Conservation (phyloP, 2,329 filamentous ascomycete species). For the Diaporthe australafricana region DNA sequence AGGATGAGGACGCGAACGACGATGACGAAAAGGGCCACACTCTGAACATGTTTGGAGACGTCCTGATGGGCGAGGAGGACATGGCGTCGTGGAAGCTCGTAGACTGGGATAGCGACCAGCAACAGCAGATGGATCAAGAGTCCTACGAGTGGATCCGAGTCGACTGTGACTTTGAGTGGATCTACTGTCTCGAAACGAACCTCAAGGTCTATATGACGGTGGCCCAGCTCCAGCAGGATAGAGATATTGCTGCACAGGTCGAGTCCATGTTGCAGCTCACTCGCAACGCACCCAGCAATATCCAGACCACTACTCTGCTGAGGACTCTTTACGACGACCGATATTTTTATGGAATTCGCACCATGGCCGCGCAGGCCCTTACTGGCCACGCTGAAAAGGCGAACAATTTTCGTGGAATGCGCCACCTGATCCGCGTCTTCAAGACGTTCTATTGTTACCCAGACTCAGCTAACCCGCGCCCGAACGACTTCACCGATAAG, state of each 20-base stretch:
- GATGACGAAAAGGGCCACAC: slow-evolving; percentile 74
- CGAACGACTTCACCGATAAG: slow-evolving; percentile 93
- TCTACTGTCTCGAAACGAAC: slow-evolving; percentile 82
- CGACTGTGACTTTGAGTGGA: slow-evolving; percentile 98
- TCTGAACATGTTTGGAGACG: slow-evolving; percentile 91
- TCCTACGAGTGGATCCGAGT: slow-evolving; percentile 99
- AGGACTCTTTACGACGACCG: slow-evolving; percentile 90
- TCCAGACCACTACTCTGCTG: slow-evolving; percentile 89
- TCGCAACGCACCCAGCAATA: slow-evolving; percentile 74
- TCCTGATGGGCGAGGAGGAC: slow-evolving; percentile 86
- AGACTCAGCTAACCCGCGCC: slow-evolving; percentile 80
- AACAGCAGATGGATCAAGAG: slow-evolving; percentile 92
- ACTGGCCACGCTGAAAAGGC: slow-evolving; percentile 78
- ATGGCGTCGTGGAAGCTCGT: slow-evolving; percentile 84
- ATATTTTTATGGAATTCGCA: slow-evolving; percentile 94
- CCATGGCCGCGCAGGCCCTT: slow-evolving; percentile 83
- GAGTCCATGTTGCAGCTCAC: slow-evolving; percentile 82
- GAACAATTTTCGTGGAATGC: slow-evolving; percentile 81
- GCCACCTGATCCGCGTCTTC: slow-evolving; percentile 87
- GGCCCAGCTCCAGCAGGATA: slow-evolving; percentile 95
- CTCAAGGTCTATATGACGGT: slow-evolving; percentile 98
- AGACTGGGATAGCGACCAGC: slow-evolving; percentile 91
- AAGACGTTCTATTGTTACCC: slow-evolving; percentile 89
- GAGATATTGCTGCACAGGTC: slow-evolving; percentile 91
- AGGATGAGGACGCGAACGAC: slow-evolving; percentile 68